A percentile compares a stretch with the other conserved stretches of the same genome.
Conservation (phyloP, 805 yeast species). For the Tetrapisispora pingtungensis region DNA sequence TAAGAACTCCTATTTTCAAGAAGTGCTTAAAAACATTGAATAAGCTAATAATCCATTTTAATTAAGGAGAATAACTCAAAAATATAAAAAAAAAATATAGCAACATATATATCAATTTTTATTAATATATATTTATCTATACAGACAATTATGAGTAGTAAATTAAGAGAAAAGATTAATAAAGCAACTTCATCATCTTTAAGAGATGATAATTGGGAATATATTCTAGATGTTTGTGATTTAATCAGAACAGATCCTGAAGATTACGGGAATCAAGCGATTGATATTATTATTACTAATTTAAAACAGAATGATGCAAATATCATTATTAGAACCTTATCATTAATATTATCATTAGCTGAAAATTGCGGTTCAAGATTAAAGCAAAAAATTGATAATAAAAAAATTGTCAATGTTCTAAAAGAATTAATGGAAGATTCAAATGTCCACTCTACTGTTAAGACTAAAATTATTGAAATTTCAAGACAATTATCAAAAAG, state of each 20-base stretch:
- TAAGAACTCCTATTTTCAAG: too few relatives aligned
- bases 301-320: constrained; percentile 50
- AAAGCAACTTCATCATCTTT: constrained; percentile 58
- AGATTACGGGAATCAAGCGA: constrained; percentile 35
- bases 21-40: too few relatives aligned
- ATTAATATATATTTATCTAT: too few relatives aligned
- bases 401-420: constrained; percentile 40
- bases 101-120: too few relatives aligned
- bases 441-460: constrained; percentile 56
- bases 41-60: too few relatives aligned
- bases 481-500: constrained; percentile 55
- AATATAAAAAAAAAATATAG: too few relatives aligned
- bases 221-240: constrained; percentile 57
- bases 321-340: constrained; percentile 48
- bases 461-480: constrained; percentile 53
- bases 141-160: background rate
- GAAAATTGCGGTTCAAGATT: constrained; percentile 70
- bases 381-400: constrained; percentile 52
- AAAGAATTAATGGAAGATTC: constrained; percentile 42
- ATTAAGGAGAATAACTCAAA: too few relatives aligned
- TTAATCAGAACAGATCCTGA: constrained; percentile 52
- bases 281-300: constrained; percentile 38
- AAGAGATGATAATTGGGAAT: constrained; percentile 59
- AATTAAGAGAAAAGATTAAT: constrained; percentile 16
- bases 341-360: constrained; percentile 50